Conservation (phyloP, 805 yeast species). For the Hanseniaspora taiwanica region DNA sequence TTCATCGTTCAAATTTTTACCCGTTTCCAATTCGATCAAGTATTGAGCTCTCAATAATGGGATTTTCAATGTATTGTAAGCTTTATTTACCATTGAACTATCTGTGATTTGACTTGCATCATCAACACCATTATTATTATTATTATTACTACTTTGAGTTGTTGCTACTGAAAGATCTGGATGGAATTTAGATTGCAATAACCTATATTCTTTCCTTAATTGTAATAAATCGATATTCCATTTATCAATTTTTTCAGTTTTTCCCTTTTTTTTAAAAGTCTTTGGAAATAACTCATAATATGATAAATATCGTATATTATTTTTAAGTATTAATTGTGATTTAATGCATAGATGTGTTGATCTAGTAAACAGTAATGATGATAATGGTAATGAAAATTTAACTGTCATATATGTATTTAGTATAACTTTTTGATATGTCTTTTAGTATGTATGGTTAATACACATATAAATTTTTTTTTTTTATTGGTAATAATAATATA, state of each 20-base stretch:
- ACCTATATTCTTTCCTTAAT: conserved; percentile 63
- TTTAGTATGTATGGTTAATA: too few relatives aligned
- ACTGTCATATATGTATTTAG: neutral
- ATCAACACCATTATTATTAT: conserved; percentile 12
- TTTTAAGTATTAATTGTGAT: neutral
- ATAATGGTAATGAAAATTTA: neutral
- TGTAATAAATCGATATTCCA: conserved; percentile 43
- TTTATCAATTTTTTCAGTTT: conserved; percentile 2
- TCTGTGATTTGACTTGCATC: conserved; percentile 7
- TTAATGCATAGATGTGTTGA: neutral
- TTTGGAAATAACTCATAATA: conserved; percentile 3
- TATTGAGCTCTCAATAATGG: conserved; percentile 66
- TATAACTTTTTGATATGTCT: neutral
- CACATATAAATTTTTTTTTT: neutral
- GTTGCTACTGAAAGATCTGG: too few relatives aligned
- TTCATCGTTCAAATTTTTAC: conserved; percentile 48
- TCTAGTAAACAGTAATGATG: neutral
- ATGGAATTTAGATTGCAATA: conserved; percentile 60
- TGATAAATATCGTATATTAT: neutral
- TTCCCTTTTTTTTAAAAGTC: neutral
- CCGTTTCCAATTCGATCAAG: conserved; percentile 30
- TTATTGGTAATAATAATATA: too few relatives aligned
- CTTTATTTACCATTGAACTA: conserved; percentile 54
- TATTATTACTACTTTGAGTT: too few relatives aligned
- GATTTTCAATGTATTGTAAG: conserved; percentile 55